Percentiles rank a stretch among this genome's conserved stretches.
Evolutionary conservation across 2,329 filamentous ascomycete species (phyloP).

Genomic region (Aspergillus neoniger): DNA sequence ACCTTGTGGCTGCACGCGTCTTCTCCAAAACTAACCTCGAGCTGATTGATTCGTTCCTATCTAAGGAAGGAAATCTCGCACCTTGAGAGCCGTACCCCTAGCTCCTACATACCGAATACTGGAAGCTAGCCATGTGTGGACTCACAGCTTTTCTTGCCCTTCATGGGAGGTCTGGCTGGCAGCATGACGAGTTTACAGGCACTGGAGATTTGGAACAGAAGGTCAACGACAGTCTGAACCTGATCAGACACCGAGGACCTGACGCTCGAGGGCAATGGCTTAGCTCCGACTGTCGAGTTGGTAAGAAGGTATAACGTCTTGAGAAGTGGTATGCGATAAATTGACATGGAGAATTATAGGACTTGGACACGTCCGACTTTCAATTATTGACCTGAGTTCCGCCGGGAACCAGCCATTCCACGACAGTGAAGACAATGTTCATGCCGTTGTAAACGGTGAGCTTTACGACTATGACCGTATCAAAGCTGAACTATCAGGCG

Average conservation of each 20-base stretch:
- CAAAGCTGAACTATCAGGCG: conserved; percentile 38
- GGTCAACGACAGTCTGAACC: conserved; percentile 37
- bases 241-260: conserved; percentile 50
- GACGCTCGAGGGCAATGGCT: conserved; percentile 52
- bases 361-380: conserved; percentile 54
- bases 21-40: background rate
- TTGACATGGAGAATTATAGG: conserved; percentile 26
- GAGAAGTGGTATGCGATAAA: background rate
- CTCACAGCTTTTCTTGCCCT: conserved; percentile 16
- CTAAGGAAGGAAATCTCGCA: background rate
- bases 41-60: background rate
- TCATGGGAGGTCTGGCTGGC: background rate
- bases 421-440: conserved; percentile 43
- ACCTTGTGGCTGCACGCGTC: background rate
- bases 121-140: conserved; percentile 10
- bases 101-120: background rate
- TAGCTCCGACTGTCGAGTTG: conserved; percentile 45
- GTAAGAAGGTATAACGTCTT: conserved; percentile 28
- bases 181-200: background rate
- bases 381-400: conserved; percentile 55
- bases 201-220: background rate
- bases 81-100: too few relatives aligned
- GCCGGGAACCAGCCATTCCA: conserved; percentile 53
- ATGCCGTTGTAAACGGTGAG: conserved; percentile 63
- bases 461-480: conserved; percentile 58